Evolutionary conservation across 202 grass and related monocot species (phyloP).

Genomic region (Setaria italica): DNA sequence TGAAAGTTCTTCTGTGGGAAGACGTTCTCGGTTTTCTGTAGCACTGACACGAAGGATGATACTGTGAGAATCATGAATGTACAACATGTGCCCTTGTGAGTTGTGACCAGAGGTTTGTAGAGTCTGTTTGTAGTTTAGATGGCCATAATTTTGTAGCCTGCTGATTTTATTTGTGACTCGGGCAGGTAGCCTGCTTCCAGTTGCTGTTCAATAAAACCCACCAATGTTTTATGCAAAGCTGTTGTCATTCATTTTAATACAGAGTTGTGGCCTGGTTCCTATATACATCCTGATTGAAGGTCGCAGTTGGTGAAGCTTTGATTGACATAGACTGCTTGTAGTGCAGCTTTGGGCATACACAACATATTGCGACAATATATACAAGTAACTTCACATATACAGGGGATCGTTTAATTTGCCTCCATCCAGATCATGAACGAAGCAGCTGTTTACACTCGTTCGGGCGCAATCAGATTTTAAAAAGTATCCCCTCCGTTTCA

Average conservation of each 20-base stretch:
- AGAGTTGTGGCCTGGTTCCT: neutral
- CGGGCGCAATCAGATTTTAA: too few species aligned
- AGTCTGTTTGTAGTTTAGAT: conserved; percentile 35
- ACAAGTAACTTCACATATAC: too few species aligned
- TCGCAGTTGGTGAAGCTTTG: too few species aligned
- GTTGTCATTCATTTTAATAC: neutral
- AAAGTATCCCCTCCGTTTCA: too few species aligned
- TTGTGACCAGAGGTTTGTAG: conserved; percentile 19
- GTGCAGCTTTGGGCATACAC: too few species aligned
- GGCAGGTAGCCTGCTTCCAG: neutral
- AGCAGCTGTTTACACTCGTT: too few species aligned
- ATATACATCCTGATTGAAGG: too few species aligned
- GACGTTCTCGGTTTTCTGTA: neutral
- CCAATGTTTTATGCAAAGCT: neutral
- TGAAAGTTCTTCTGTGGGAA: neutral
- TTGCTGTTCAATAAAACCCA: conserved; percentile 37
- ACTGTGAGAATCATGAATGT: neutral
- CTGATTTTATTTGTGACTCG: neutral
- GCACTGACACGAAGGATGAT: neutral
- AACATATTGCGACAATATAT: too few species aligned
- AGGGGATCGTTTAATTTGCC: too few species aligned
- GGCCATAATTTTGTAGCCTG: conserved; percentile 47
- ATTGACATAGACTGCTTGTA: too few species aligned
- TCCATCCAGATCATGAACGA: too few species aligned
- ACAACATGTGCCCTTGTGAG: neutral